Percentiles rank a stretch among this genome's conserved stretches.
phyloP scores from a whole-genome alignment of 148 eudicot species.

The Bassia scoparia region DNA sequence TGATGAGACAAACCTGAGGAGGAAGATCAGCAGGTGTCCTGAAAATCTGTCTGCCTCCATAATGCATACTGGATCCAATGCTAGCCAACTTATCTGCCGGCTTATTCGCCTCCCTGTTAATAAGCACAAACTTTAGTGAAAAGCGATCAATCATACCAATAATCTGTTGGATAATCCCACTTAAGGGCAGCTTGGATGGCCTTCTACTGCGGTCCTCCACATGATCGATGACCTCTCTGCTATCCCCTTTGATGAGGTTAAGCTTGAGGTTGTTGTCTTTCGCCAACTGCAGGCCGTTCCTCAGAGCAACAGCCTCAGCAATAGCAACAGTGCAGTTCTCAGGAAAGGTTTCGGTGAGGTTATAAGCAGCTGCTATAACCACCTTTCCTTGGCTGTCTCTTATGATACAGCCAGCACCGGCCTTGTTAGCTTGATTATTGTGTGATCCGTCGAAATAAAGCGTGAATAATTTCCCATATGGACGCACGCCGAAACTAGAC shows the following conservation, averaged over 20 bases:
- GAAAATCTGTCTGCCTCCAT: background rate
- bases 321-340: background rate
- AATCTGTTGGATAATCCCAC: background rate
- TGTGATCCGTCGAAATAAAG: conserved; percentile 23
- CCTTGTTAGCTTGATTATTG: conserved; percentile 1
- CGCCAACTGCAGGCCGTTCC: conserved; percentile 2
- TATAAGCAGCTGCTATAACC: conserved; percentile 18
- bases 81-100: conserved; percentile 12
- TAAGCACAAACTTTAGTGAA: background rate
- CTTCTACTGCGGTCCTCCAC: background rate
- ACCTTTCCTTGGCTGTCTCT: conserved; percentile 8
- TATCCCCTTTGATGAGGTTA: background rate
- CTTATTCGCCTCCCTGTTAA: background rate
- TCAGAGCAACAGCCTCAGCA: conserved; percentile 16
- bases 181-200: background rate
- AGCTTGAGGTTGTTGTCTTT: background rate
- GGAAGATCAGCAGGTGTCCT: background rate
- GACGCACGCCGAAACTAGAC: background rate
- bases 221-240: background rate
- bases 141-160: background rate
- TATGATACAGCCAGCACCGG: conserved; percentile 21
- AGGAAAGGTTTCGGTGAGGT: background rate
- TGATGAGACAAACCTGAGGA: background rate
- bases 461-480: background rate
- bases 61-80: background rate